phyloP scores from a whole-genome alignment of 306 rosid genomes.

The Cicer arietinum region DNA sequence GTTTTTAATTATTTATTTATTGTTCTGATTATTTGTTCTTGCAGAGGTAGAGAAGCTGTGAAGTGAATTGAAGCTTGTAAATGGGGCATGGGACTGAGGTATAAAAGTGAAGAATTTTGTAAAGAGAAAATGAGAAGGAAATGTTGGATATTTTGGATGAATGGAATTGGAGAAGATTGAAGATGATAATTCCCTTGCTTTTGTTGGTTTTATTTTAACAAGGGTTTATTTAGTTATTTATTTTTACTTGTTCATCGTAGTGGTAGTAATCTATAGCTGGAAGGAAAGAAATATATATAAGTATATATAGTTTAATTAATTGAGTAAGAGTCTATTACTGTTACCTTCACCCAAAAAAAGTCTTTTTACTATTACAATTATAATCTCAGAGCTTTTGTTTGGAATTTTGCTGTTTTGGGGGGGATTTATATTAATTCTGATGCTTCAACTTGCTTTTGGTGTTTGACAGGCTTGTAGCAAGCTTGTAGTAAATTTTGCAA shows the following conservation, averaged over 20 bases:
- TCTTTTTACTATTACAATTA: constrained; percentile 31
- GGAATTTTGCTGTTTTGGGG: neutral
- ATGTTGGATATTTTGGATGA: constrained; percentile 27
- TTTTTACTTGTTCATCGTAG: constrained; percentile 36
- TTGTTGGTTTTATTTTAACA: constrained; percentile 42
- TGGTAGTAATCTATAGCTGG: constrained; percentile 51
- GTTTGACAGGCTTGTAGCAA: constrained; percentile 69
- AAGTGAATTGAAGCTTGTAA: constrained; percentile 43
- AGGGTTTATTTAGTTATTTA: constrained; percentile 48
- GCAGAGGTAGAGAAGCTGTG: constrained; percentile 64
- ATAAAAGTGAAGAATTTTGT: constrained; percentile 52
- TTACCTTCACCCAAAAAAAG: too few species aligned
- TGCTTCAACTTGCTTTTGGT: constrained; percentile 47
- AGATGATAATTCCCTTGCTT: constrained; percentile 42
- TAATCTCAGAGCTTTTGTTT: constrained; percentile 37
- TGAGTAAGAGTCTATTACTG: constrained; percentile 43
- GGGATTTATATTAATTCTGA: constrained; percentile 48
- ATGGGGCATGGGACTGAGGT: constrained; percentile 40
- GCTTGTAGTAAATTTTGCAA: constrained; percentile 46
- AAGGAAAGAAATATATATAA: constrained; percentile 47
- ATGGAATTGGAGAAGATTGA: constrained; percentile 12
- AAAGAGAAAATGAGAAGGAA: constrained; percentile 49
- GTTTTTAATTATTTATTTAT: neutral
- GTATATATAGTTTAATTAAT: constrained; percentile 54
- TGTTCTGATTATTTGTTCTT: constrained; percentile 26